These are phyloP conservation scores for Neurospora sp. DNA, from an alignment of 495 filamentous ascomycete species.

Conservation along the genomic window DNA sequence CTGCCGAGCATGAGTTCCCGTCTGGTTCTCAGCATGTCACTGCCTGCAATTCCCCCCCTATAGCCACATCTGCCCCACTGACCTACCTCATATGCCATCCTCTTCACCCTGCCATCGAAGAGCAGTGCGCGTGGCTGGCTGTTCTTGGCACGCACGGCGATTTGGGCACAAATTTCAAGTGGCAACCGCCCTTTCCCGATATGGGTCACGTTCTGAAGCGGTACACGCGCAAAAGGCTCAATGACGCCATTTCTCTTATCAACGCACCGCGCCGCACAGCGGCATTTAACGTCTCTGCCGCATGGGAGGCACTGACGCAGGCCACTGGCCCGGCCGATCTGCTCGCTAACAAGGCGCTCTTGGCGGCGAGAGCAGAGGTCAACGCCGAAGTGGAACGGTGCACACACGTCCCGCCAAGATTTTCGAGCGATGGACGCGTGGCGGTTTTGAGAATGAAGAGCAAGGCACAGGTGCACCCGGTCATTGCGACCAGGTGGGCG, in stretches of 20 bases:
- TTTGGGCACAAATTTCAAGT: slow-evolving; percentile 46
- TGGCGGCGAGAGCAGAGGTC: slow-evolving; percentile 39
- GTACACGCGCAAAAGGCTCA: slow-evolving; percentile 46
- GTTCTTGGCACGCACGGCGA: slow-evolving; percentile 52
- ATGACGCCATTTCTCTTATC: slow-evolving; percentile 43
- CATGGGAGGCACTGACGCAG: slow-evolving; percentile 42
- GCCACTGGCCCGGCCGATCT: slow-evolving; percentile 32
- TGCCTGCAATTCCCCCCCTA: slow-evolving; percentile 45
- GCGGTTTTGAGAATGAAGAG: slow-evolving; percentile 46
- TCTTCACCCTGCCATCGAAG: slow-evolving; percentile 33
- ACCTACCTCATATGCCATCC: slow-evolving; percentile 46
- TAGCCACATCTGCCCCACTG: slow-evolving; percentile 46
- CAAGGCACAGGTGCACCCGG: slow-evolving; percentile 45
- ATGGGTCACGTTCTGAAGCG: slow-evolving; percentile 44
- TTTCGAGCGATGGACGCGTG: slow-evolving; percentile 44
- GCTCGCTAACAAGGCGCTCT: slow-evolving; percentile 31
- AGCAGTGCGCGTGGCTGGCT: slow-evolving; percentile 42
- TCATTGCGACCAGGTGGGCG: slow-evolving; percentile 52
- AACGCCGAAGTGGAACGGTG: slow-evolving; percentile 44
- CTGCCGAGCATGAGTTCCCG: slow-evolving; percentile 41
- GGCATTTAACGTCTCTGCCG: slow-evolving; percentile 39
- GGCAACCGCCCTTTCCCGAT: slow-evolving; percentile 48
- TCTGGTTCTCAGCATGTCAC: slow-evolving; percentile 36
- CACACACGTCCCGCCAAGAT: slow-evolving; percentile 45
- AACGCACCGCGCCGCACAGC: slow-evolving; percentile 49